These are phyloP conservation scores for Solanum arcanum DNA, from an alignment of 257 asterid genomes.

Conservation along the genomic window DNA sequence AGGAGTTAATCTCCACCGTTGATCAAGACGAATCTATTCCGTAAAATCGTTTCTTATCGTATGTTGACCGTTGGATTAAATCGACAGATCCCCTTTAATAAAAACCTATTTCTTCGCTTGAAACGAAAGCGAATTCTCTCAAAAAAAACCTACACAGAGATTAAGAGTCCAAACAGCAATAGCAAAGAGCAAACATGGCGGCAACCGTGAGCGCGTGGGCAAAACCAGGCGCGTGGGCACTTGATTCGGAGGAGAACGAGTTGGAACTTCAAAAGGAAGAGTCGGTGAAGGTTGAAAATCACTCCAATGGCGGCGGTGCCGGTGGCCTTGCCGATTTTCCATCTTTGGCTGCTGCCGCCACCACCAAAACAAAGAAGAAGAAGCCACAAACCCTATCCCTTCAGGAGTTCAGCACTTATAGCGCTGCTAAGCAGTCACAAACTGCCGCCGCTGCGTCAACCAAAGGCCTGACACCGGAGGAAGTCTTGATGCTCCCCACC, in stretches of 20 bases:
- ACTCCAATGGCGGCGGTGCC: constrained; percentile 5
- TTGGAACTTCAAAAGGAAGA: constrained; percentile 45
- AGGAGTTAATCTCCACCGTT: constrained; percentile 19
- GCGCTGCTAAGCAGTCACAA: constrained; percentile 26
- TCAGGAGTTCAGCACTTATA: constrained; percentile 36
- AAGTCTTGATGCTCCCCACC: constrained; percentile 53
- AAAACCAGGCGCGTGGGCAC: constrained; percentile 95
- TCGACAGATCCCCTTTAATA: not conserved
- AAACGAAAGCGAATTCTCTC: constrained; percentile 21
- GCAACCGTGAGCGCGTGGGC: constrained; percentile 78
- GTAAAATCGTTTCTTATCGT: not conserved
- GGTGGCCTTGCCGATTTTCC: constrained; percentile 49
- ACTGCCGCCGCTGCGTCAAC: not conserved
- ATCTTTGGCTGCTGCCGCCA: constrained; percentile 45
- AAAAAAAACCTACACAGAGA: constrained; percentile 37
- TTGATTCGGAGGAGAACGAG: constrained; percentile 79
- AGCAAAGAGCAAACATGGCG: constrained; percentile 49
- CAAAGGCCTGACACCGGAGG: constrained; percentile 45
- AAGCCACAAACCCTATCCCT: constrained; percentile 54
- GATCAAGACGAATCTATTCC: not conserved
- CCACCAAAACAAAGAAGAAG: constrained; percentile 61
- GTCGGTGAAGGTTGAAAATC: constrained; percentile 1
- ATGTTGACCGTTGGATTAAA: constrained; percentile 28
- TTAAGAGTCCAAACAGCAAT: not conserved
- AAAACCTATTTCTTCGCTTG: constrained; percentile 14